Percentiles rank a stretch among this genome's conserved stretches.
These are phyloP conservation scores for Metschnikowia aberdeeniae DNA, from an alignment of 805 yeast genomes.

Conservation along the genomic window DNA sequence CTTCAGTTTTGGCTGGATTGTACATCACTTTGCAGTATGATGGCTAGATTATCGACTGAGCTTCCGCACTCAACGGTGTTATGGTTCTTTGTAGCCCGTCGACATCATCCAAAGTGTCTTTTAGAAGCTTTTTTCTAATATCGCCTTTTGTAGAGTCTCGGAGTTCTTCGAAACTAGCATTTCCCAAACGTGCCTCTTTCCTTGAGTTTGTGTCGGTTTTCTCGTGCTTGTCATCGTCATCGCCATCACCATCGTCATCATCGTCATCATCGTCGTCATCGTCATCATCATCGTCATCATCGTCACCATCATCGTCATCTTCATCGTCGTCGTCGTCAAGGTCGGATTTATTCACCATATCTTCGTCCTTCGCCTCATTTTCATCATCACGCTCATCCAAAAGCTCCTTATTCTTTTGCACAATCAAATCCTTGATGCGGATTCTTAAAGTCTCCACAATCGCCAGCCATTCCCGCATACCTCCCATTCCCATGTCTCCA, in stretches of 20 bases:
- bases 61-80: constrained; percentile 15
- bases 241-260: not conserved
- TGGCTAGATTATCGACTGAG: constrained; percentile 12
- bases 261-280: constrained; percentile 21
- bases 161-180: not conserved
- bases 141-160: not conserved
- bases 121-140: constrained; percentile 1
- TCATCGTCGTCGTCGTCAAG: constrained; percentile 29
- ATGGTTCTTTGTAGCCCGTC: constrained; percentile 13
- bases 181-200: not conserved
- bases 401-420: constrained; percentile 17
- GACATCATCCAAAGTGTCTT: constrained; percentile 7
- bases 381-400: constrained; percentile 16
- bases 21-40: not conserved
- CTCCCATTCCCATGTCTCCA: constrained; percentile 50
- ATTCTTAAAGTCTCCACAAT: constrained; percentile 41
- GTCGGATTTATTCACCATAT: constrained; percentile 27
- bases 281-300: constrained; percentile 36
- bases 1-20: not conserved
- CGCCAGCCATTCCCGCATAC: constrained; percentile 47
- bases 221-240: not conserved
- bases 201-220: not conserved
- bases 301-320: constrained; percentile 35
- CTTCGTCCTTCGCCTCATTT: constrained; percentile 12
- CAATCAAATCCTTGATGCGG: constrained; percentile 26